Base-by-base conservation (phyloP, 805 yeast genomes). In the Saccharomyces kudriavzevii region DNA sequence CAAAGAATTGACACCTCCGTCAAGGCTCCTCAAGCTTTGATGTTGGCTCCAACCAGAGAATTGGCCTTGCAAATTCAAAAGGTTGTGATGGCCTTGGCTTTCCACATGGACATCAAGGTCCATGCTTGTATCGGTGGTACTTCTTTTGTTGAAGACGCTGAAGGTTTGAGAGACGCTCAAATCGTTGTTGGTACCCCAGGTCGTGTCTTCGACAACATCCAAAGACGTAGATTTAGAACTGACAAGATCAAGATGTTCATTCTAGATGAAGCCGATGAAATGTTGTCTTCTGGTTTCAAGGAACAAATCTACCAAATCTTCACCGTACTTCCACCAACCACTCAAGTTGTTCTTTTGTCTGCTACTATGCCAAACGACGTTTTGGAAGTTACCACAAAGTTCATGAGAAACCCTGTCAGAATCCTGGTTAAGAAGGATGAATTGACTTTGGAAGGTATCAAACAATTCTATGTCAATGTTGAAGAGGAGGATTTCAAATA, bases 41-140 rank as follows among this genome's bases (percentile, higher is more conserved):
- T 94, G 62, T 80, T 92, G 63, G 92, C 97, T 54, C 98, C 99
- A 66, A 92, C 99, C 62, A 86, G 99, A 78, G 99, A 92, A 79
- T 82, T 94, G 73, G 98, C 98, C 49, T 78, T 84, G 63, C 99
- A 94, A 80, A 94, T 94, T 71, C 96, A 89, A 76, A 88, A 85
- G 71, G 99, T 94, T 63, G 89, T 92, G 51, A 78, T 84, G 70
- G 87, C 91, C 63, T 80, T 94, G 63, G 97, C 98, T 60, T 83
- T 83, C 73, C 89, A 87, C 79, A 83, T 94, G 85, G 85, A 89
- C 68, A 81, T 92, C 57, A 83, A 85, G 60, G 91, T 94, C 66
- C 97, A 94, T 71, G 97, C 98, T 52, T 92, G 96, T 74, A 89
- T 94, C 67, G 99, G 99, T 74, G 99, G 99, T 72, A 92, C 96